A percentile compares a stretch with the other conserved stretches of the same genome.
These are phyloP conservation scores for Eucalyptus grandis DNA, from an alignment of 345 rosid genomes.

Conservation along the genomic window DNA sequence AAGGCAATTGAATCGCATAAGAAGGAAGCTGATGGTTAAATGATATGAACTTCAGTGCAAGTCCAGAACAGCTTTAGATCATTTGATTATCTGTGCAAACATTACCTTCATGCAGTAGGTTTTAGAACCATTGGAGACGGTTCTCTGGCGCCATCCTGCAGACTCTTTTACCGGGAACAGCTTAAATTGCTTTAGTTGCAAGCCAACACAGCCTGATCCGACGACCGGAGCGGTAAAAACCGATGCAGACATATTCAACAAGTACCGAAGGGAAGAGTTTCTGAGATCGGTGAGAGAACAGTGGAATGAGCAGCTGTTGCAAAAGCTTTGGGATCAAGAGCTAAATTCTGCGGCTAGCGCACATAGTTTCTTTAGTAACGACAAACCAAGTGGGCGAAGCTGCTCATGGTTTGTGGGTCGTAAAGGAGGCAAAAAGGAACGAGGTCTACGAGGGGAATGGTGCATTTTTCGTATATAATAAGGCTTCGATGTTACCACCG, in stretches of 20 bases:
- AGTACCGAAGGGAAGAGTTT: neutral
- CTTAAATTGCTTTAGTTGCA: slow-evolving; percentile 11
- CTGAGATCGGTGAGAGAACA: neutral
- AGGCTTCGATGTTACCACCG: neutral
- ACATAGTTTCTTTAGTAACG: neutral
- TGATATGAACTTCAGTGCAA: neutral
- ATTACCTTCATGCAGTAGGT: slow-evolving; percentile 53
- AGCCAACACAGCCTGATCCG: slow-evolving; percentile 14
- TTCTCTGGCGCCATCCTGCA: slow-evolving; percentile 24
- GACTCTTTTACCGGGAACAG: slow-evolving; percentile 15
- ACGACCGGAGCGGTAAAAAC: slow-evolving; percentile 19
- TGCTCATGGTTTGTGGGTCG: neutral
- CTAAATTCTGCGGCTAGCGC: slow-evolving; percentile 4
- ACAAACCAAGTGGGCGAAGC: neutral
- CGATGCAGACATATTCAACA: slow-evolving; percentile 26
- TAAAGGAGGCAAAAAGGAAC: neutral
- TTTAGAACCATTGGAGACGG: slow-evolving; percentile 47
- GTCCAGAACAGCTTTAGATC: neutral
- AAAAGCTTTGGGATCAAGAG: neutral
- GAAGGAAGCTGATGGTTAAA: neutral
- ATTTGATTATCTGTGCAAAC: neutral
- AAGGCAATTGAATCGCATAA: neutral
- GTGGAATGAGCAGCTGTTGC: neutral
- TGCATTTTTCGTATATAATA: neutral
- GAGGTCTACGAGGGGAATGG: neutral